Conservation (phyloP, 116 monocot species). For the Phalaenopsis hybrid region DNA sequence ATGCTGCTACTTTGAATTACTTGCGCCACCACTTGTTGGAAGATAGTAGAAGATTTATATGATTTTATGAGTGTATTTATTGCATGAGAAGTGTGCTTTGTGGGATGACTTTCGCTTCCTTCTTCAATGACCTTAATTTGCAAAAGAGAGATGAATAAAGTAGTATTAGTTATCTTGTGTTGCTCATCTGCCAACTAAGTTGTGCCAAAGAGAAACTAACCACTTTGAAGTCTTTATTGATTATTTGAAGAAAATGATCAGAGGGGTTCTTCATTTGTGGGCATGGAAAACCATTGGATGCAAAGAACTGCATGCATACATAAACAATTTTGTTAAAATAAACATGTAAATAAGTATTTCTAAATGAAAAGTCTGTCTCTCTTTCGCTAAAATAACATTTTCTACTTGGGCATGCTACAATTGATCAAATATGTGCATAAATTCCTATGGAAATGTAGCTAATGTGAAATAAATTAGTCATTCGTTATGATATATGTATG, state of each 20-base stretch:
- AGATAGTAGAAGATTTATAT: slow-evolving; percentile 27
- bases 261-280: slow-evolving; percentile 48
- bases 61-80: slow-evolving; percentile 46
- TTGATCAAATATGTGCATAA: too few species aligned
- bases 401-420: too few species aligned
- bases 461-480: too few species aligned
- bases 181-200: too few species aligned
- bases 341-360: not conserved
- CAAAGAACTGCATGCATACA: slow-evolving; percentile 37
- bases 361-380: not conserved
- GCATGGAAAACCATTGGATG: slow-evolving; percentile 49
- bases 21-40: slow-evolving; percentile 13
- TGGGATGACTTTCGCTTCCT: slow-evolving; percentile 3
- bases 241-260: slow-evolving; percentile 55
- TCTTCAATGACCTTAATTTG: slow-evolving; percentile 21
- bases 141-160: not conserved
- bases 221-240: slow-evolving; percentile 80
- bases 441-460: too few species aligned
- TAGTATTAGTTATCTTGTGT: too few species aligned
- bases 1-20: slow-evolving; percentile 26
- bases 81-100: slow-evolving; percentile 22
- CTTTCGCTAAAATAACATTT: not conserved
- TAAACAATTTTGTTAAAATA: not conserved
- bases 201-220: slow-evolving; percentile 6
- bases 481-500: too few species aligned